Evolutionary conservation across 1,284 basidiomycete species (phyloP), one percentile per base, ranked within the genome.

Genomic region (Malassezia psittaci): DNA sequence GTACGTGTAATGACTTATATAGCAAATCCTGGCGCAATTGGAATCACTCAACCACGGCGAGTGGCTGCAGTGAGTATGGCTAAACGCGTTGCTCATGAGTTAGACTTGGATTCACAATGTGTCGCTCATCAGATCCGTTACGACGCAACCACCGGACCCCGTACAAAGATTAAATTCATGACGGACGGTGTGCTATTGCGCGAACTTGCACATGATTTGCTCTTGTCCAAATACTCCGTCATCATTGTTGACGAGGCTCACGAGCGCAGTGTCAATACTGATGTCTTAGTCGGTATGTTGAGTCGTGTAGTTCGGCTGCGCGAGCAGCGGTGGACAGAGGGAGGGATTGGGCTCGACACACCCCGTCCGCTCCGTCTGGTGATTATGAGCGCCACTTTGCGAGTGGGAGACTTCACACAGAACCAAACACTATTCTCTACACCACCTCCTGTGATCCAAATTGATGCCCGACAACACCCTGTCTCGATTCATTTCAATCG

Each of bases 11-110:
- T 21, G 29, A 16, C 5, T 38, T 19, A 16, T 11, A 38, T 65
- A 90, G 89, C 91, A 51, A 94, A 96, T 75, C 90, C 93, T 18
- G 94, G 94, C 1, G 91, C 98, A 85, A 89, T 99, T 63, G 94
- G 91, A 13, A 83, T 98, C 41, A 99, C 94, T 2, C 94, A 99
- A 76, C 94, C 94, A 3, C 85, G 94, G 51, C 85, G 94, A 72
- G 94, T 99, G 10, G 94, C 94, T 10, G 93, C 94, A 1, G 85
- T 96, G 76, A 90, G 91, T 5, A 90, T 96, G 82, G 90, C 93
- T 0, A 79, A 83, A 29, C 89, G 94, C 45, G 90, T 99, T 29
- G 85, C 85, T 5, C 81, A 87, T 38, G 94, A 99, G 76, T 79
- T 99, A 10, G 85, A 85, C 5, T 77, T 96, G 9, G 80, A 85